Percentiles rank a stretch among this genome's conserved stretches.
phyloP scores from a whole-genome alignment of 2,329 filamentous ascomycete genomes.

The Ophiostoma populinum region DNA sequence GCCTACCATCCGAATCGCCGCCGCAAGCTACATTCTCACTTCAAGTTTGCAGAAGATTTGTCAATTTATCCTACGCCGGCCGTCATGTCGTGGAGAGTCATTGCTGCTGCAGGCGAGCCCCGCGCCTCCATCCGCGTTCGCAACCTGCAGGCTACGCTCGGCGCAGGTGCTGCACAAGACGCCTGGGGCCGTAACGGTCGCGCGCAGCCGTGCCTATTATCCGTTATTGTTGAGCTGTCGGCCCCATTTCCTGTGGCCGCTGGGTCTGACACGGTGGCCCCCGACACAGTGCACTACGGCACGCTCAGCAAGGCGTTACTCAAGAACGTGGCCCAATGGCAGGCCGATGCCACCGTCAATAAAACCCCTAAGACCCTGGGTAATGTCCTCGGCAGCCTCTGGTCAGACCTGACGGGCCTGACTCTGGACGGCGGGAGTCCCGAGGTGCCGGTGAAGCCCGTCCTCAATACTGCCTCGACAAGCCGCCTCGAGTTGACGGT shows the following conservation, averaged over 20 bases:
- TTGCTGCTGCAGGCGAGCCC: slow-evolving; percentile 25
- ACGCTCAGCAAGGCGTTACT: slow-evolving; percentile 49
- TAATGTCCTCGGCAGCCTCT: slow-evolving; percentile 22
- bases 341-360: slow-evolving; percentile 13
- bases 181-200: slow-evolving; percentile 47
- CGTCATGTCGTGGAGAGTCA: slow-evolving; percentile 21
- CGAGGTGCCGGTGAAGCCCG: slow-evolving; percentile 2
- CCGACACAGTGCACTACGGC: slow-evolving; percentile 64
- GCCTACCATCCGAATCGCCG: too few species aligned
- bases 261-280: slow-evolving; percentile 42
- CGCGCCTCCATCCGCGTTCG: slow-evolving; percentile 38
- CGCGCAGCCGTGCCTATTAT: slow-evolving; percentile 44
- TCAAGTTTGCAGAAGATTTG: too few species aligned
- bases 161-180: slow-evolving; percentile 27
- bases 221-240: slow-evolving; percentile 39
- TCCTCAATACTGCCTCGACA: slow-evolving; percentile 22
- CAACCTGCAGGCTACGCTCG: slow-evolving; percentile 40
- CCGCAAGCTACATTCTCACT: too few species aligned
- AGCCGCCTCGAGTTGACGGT: slow-evolving; percentile 34
- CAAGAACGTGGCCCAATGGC: slow-evolving; percentile 19
- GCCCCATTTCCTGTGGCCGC: slow-evolving; percentile 35
- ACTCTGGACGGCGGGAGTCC: slow-evolving; percentile 17
- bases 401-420: slow-evolving; percentile 21
- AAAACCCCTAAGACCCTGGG: slow-evolving; percentile 8
- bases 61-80: too few species aligned